Percentiles rank a stretch among this genome's conserved stretches.
Evolutionary conservation across 176 grass and related monocot species (phyloP).

Genomic region (Miscanthus lutarioriparius): DNA sequence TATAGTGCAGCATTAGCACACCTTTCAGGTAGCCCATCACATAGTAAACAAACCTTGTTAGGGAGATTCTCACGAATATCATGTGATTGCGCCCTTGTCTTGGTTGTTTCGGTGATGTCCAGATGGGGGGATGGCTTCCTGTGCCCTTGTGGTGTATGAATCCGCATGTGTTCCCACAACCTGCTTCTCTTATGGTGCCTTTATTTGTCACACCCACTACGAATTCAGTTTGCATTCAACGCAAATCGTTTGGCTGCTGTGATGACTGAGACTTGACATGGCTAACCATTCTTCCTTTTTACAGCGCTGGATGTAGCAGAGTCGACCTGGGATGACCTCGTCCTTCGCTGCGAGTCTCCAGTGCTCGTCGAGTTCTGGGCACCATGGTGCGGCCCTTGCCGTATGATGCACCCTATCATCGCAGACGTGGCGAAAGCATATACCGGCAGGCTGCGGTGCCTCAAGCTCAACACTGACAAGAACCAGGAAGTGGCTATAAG

Average conservation of each 20-base stretch:
- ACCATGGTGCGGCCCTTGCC: constrained; percentile 73
- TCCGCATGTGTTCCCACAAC: neutral
- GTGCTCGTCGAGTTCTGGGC: constrained; percentile 72
- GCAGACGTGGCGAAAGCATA: constrained; percentile 46
- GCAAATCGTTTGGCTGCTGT: neutral
- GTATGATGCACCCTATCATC: constrained; percentile 58
- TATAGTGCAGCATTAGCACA: neutral
- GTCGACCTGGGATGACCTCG: constrained; percentile 40
- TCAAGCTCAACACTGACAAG: constrained; percentile 55
- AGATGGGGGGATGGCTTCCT: neutral
- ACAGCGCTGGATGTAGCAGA: constrained; percentile 49
- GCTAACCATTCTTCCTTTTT: neutral
- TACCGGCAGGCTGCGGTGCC: constrained; percentile 41
- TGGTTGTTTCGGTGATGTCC: neutral
- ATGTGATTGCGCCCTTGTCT: neutral
- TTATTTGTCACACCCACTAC: neutral
- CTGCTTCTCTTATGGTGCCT: neutral
- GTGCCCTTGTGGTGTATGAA: neutral
- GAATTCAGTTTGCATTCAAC: neutral
- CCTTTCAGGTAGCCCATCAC: neutral
- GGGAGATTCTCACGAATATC: neutral
- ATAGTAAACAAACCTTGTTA: neutral
- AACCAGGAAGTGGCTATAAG: constrained; percentile 42
- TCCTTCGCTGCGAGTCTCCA: constrained; percentile 33
- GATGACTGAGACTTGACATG: neutral